Percentiles rank a stretch among this genome's conserved stretches.
These are phyloP conservation scores for Solanum raphanifolium DNA, from an alignment of 257 asterid species.

Conservation along the genomic window DNA sequence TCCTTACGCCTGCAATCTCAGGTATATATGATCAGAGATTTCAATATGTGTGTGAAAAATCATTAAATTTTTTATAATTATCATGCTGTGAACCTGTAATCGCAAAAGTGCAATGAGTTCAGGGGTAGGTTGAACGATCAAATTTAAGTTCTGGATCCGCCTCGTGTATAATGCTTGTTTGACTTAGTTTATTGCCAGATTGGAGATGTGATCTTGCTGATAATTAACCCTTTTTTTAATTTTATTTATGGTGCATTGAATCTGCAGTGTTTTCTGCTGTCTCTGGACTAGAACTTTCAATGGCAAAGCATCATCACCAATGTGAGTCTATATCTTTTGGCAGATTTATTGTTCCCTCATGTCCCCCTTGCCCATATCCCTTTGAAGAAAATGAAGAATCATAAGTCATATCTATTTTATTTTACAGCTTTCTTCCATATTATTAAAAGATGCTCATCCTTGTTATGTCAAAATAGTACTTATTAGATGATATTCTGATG, in stretches of 20 bases:
- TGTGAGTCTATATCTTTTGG: constrained; percentile 41
- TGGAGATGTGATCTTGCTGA: not conserved
- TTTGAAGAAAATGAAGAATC: not conserved
- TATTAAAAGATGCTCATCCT: not conserved
- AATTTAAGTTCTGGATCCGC: not conserved
- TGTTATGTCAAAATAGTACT: not conserved
- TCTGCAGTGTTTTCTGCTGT: constrained; percentile 95
- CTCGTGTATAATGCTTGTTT: not conserved
- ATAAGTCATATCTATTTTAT: not conserved
- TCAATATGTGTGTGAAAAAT: not conserved
- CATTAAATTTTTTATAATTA: not conserved
- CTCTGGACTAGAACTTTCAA: constrained; percentile 85
- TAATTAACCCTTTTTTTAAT: not conserved
- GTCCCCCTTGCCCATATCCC: not conserved
- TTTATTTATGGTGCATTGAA: constrained; percentile 2
- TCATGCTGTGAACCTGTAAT: not conserved
- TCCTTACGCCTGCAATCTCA: constrained; percentile 92
- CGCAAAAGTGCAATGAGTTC: not conserved
- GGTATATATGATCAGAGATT: constrained; percentile 23
- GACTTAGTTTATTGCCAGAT: constrained; percentile 1
- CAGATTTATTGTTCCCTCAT: not conserved
- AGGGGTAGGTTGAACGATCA: not conserved
- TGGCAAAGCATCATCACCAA: constrained; percentile 75
- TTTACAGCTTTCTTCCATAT: not conserved
- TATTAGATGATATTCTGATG: not conserved